These are phyloP conservation scores for Monosporascus sp. DNA, from an alignment of 2,329 filamentous ascomycete species.

Conservation along the genomic window DNA sequence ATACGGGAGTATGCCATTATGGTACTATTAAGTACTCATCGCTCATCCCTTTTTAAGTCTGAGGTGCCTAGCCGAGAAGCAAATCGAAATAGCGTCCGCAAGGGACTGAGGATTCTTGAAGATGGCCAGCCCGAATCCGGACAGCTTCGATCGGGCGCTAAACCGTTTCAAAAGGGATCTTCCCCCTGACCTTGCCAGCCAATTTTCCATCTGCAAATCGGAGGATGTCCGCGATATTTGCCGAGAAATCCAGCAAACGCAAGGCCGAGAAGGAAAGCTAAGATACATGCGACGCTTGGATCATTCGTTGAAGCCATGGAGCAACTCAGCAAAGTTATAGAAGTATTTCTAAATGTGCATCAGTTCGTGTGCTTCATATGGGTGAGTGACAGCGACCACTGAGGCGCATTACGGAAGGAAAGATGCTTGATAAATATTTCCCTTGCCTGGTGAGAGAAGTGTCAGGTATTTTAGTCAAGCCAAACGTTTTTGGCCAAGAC, in stretches of 20 bases:
- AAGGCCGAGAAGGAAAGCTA: background rate
- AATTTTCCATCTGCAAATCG: background rate
- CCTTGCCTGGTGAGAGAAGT: too few relatives aligned
- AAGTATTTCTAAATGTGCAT: background rate
- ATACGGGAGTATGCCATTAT: too few relatives aligned
- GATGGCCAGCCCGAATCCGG: background rate
- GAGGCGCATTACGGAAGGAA: too few relatives aligned
- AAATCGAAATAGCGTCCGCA: too few relatives aligned
- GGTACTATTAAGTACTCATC: too few relatives aligned
- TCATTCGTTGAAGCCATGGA: constrained; percentile 1
- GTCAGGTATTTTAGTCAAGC: too few relatives aligned
- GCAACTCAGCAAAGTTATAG: background rate
- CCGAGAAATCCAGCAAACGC: background rate
- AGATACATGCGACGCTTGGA: background rate
- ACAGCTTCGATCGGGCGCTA: background rate
- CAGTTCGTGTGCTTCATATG: background rate
- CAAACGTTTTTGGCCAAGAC: too few relatives aligned
- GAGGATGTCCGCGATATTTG: background rate
- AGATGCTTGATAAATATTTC: too few relatives aligned
- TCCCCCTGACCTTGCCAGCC: background rate
- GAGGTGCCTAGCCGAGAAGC: too few relatives aligned
- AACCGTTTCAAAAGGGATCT: background rate
- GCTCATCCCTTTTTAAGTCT: too few relatives aligned
- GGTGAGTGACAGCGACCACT: background rate
- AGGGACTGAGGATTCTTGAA: background rate